These are phyloP conservation scores for Artemisia tridentata DNA, from an alignment of 129 eudicot species.

Conservation along the genomic window DNA sequence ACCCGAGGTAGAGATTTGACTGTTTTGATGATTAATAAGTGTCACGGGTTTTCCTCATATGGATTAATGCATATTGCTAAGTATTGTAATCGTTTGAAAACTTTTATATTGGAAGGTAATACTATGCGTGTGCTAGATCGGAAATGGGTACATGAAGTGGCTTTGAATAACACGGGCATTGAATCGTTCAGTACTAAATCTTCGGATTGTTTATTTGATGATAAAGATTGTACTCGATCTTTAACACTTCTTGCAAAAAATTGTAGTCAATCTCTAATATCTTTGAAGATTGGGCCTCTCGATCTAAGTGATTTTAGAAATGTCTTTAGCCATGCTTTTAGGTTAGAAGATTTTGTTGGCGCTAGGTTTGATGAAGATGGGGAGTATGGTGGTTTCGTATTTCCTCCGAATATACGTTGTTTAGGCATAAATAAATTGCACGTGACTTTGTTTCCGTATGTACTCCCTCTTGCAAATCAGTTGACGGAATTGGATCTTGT, in stretches of 20 bases:
- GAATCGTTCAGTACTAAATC: neutral
- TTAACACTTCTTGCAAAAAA: neutral
- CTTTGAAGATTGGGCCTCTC: neutral
- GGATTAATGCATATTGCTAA: neutral
- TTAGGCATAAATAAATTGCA: neutral
- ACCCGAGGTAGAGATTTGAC: neutral
- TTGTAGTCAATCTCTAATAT: neutral
- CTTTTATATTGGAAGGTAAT: neutral
- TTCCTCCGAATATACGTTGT: neutral
- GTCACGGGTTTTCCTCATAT: neutral
- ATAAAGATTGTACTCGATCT: neutral
- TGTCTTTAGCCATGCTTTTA: neutral
- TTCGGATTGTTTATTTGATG: neutral
- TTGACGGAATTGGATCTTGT: neutral
- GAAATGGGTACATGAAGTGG: neutral
- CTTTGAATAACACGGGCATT: neutral
- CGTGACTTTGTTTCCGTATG: neutral
- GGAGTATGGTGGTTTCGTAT: neutral
- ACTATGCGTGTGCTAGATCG: neutral
- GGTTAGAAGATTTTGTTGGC: neutral
- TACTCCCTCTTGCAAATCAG: constrained; percentile 1
- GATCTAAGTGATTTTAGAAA: neutral
- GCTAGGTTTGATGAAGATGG: no score
- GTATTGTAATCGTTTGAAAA: neutral
- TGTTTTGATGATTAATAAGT: neutral